Percentiles rank a stretch among this genome's conserved stretches.
These are phyloP conservation scores for Glarea lozoyensis DNA, from an alignment of 495 filamentous ascomycete species.

Conservation along the genomic window DNA sequence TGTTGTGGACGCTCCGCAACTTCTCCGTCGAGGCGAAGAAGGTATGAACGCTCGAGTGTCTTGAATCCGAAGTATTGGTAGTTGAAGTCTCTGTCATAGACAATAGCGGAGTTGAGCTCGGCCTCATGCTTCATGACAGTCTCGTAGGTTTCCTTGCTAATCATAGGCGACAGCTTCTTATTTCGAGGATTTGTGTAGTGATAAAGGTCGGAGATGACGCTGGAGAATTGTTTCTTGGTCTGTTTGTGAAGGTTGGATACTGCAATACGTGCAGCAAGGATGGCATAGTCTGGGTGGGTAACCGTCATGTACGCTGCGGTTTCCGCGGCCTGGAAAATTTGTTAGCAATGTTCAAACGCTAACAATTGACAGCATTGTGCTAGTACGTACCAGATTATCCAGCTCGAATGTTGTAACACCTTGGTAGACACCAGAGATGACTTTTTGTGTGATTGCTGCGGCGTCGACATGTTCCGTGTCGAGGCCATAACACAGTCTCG, in stretches of 20 bases:
- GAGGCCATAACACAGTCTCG: conserved; percentile 91
- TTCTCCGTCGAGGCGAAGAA: conserved; percentile 84
- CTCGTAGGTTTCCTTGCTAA: conserved; percentile 78
- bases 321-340: conserved; percentile 69
- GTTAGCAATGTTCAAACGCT: conserved; percentile 15
- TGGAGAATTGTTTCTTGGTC: conserved; percentile 98
- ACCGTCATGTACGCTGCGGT: conserved; percentile 99
- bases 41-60: conserved; percentile 94
- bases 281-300: conserved; percentile 97
- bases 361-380: too few species aligned
- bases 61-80: conserved; percentile 99
- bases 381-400: conserved; percentile 86
- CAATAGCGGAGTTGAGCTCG: conserved; percentile 95
- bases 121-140: conserved; percentile 90
- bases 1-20: conserved; percentile 96
- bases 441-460: conserved; percentile 96
- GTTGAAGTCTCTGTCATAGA: conserved; percentile 98
- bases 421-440: conserved; percentile 98
- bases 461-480: conserved; percentile 96
- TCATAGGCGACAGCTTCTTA: conserved; percentile 77
- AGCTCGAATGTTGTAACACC: conserved; percentile 93
- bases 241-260: conserved; percentile 99
- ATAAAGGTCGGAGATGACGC: conserved; percentile 87
- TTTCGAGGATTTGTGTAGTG: conserved; percentile 97
- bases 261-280: conserved; percentile 95